These are phyloP conservation scores for Zelopaecilomyces penicillatus DNA, from an alignment of 2,329 filamentous ascomycete genomes.

Conservation along the genomic window DNA sequence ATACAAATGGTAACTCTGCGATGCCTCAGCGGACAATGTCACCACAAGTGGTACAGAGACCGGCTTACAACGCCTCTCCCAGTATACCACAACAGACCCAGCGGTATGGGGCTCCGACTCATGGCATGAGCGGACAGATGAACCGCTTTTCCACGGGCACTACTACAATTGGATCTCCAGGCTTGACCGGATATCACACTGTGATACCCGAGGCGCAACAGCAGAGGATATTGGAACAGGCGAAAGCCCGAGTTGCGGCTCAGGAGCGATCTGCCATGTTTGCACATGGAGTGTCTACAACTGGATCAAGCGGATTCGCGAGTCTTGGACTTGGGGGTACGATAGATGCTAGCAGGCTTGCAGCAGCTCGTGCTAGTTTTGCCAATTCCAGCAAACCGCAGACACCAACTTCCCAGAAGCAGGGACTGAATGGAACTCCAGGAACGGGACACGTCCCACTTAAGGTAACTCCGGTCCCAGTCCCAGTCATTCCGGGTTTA, in stretches of 20 bases:
- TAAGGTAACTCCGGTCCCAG: constrained; percentile 37
- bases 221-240: constrained; percentile 42
- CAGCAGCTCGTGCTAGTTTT: constrained; percentile 28
- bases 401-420: constrained; percentile 23
- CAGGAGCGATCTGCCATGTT: constrained; percentile 34
- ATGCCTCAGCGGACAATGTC: constrained; percentile 36
- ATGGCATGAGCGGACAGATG: constrained; percentile 21
- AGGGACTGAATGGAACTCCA: constrained; percentile 28
- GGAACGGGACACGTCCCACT: constrained; percentile 22
- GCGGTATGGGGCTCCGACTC: constrained; percentile 24
- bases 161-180: constrained; percentile 22
- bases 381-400: constrained; percentile 28
- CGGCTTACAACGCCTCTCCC: constrained; percentile 32
- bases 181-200: constrained; percentile 38
- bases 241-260: constrained; percentile 38
- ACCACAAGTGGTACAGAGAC: constrained; percentile 32
- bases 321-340: constrained; percentile 26
- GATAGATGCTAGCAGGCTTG: constrained; percentile 23
- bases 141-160: constrained; percentile 26
- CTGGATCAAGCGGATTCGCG: constrained; percentile 30
- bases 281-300: constrained; percentile 38
- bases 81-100: constrained; percentile 24
- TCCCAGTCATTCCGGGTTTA: constrained; percentile 34
- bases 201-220: constrained; percentile 43
- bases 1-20: constrained; percentile 34